Evolutionary conservation across 2,329 filamentous ascomycete species (phyloP), one percentile per base, ranked within the genome.

Genomic region (Penicillium sp.): DNA sequence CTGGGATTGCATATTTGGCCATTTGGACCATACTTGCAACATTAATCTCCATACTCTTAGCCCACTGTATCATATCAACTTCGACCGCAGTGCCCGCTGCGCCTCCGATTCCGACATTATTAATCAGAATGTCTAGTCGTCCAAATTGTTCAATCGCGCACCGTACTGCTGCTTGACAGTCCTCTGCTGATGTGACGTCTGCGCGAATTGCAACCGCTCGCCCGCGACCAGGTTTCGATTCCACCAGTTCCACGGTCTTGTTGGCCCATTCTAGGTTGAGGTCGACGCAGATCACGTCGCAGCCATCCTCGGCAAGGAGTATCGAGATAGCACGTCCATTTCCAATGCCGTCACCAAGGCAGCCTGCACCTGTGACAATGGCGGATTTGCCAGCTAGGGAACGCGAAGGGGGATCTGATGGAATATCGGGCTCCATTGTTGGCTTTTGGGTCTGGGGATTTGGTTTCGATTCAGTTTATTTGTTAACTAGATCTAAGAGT

Each of bases 21-120:
- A 88, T 87, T 51, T 81, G 74, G 29, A 87, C 80, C 84, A 88
- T 88, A 61, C 81, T 84, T 4, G 78, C 79, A 4, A 88, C 82
- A 61, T 88, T 88, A 43, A 87, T 72, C 41, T 84, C 77, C 51
- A 88, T 75, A 0, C 79, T 78, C 47, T 75, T 76, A 0, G 79
- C 74, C 83, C 83, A 89, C 10, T 76, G 74, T 0, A 68, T 76
- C 75, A 85, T 80, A 61, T 87, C 82, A 0, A 87, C 80, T 0
- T 84, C 80, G 1, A 83, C 75, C 0, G 84, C 84, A 1, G 81
- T 85, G 0, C 86, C 86, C 1, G 70, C 52, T 0, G 84, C 79
- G 0, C 86, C 86, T 4, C 77, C 76, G 18, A 87, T 73, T 0
- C 86, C 86, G 2, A 88, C 85, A 52, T 83, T 84, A 63, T 88